phyloP scores from a whole-genome alignment of 1,284 basidiomycete species.

The Macrocystidia cucumis region DNA sequence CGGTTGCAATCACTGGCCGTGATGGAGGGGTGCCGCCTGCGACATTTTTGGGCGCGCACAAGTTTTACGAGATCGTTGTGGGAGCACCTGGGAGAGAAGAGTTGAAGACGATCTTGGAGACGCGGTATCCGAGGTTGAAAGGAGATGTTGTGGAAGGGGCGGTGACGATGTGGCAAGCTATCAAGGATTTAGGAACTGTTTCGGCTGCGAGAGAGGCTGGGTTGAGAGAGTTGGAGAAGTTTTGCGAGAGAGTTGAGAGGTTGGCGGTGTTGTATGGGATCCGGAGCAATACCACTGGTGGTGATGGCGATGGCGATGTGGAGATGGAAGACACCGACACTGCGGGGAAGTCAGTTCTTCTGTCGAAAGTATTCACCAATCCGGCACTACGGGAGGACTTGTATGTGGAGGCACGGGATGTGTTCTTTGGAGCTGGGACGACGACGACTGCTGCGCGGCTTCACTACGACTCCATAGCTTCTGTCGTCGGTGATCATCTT shows the following conservation, averaged over 20 bases:
- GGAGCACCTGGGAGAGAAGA: constrained; percentile 58
- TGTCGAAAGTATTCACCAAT: constrained; percentile 57
- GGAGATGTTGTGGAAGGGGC: constrained; percentile 38
- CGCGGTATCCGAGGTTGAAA: constrained; percentile 58
- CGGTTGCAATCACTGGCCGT: constrained; percentile 37
- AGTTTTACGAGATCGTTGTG: constrained; percentile 70
- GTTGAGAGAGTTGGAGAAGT: constrained; percentile 84
- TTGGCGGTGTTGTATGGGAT: constrained; percentile 42
- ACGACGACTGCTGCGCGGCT: constrained; percentile 45
- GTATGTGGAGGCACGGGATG: constrained; percentile 85
- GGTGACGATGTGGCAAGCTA: constrained; percentile 57
- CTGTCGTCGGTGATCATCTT: constrained; percentile 55
- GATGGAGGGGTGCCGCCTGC: constrained; percentile 40
- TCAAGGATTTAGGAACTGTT: constrained; percentile 38
- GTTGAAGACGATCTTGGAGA: constrained; percentile 59
- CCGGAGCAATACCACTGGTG: too few species aligned
- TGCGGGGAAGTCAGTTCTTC: constrained; percentile 12
- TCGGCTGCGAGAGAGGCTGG: constrained; percentile 61
- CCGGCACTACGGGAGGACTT: constrained; percentile 83
- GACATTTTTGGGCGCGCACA: constrained; percentile 77
- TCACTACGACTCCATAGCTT: constrained; percentile 41
- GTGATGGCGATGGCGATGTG: too few species aligned
- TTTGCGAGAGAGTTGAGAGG: constrained; percentile 69
- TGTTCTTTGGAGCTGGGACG: constrained; percentile 79
- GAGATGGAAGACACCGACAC: constrained; percentile 23